These are phyloP conservation scores for Apostasia shenzhenica DNA, from an alignment of 106 monocot species.

Conservation along the genomic window DNA sequence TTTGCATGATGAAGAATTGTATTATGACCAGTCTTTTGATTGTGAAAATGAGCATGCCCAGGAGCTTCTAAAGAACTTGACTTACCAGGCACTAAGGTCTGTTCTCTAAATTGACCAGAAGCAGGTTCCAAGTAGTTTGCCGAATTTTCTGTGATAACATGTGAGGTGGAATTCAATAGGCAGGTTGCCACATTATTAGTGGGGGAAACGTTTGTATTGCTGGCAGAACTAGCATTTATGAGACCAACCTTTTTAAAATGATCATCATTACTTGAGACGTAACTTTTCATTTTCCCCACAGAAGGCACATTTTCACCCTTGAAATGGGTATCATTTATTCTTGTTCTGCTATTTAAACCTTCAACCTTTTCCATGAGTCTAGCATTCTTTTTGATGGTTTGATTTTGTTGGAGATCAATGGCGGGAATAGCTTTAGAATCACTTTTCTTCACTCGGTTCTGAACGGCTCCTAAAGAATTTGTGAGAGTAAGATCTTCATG, in stretches of 20 bases:
- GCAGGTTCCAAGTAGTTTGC: constrained; percentile 5
- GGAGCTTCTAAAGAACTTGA: constrained; percentile 13
- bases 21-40: constrained; percentile 16
- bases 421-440: constrained; percentile 3
- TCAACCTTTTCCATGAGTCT: constrained; percentile 57
- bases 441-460: constrained; percentile 8
- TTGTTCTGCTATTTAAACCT: constrained; percentile 48
- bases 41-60: constrained; percentile 14
- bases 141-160: constrained; percentile 5
- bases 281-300: constrained; percentile 16
- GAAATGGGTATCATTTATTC: constrained; percentile 33
- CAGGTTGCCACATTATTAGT: too few relatives aligned
- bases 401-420: constrained; percentile 14
- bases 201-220: not conserved
- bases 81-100: constrained; percentile 1
- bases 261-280: constrained; percentile 15
- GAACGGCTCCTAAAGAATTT: constrained; percentile 12
- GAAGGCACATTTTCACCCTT: constrained; percentile 8
- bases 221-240: not conserved
- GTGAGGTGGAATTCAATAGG: constrained; percentile 1
- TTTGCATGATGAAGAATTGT: constrained; percentile 23
- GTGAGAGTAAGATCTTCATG: not conserved
- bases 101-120: constrained; percentile 9
- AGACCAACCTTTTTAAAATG: not conserved
- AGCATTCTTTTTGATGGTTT: constrained; percentile 43